These are phyloP conservation scores for Pythium rishiriense DNA, from an alignment of 352 stramenopile genomes.

Conservation along the genomic window DNA sequence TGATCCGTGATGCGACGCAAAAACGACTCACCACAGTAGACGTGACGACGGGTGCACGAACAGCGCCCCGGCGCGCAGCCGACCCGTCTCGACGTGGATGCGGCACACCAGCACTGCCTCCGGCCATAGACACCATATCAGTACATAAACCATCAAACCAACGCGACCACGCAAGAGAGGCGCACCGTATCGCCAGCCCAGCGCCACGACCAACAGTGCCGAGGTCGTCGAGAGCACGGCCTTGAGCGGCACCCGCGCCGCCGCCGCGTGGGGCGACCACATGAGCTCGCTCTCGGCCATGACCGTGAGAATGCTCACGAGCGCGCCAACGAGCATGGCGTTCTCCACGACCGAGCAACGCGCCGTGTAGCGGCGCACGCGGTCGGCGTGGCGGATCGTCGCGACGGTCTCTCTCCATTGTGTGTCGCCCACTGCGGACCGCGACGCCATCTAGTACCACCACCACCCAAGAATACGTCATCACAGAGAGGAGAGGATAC, in stretches of 20 bases:
- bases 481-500: not conserved
- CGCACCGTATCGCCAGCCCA: conserved; percentile 55
- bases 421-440: conserved; percentile 5
- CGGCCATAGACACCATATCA: not conserved
- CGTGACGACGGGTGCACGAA: conserved; percentile 44
- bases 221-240: conserved; percentile 38
- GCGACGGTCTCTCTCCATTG: conserved; percentile 29
- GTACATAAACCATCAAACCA: too few relatives aligned
- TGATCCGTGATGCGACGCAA: too few relatives aligned
- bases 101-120: conserved; percentile 28
- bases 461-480: not conserved
- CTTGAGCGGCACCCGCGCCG: conserved; percentile 41
- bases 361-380: conserved; percentile 20
- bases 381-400: conserved; percentile 41
- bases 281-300: conserved; percentile 55
- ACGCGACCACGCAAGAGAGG: not conserved
- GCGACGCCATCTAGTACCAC: conserved; percentile 7
- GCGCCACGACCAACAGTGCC: conserved; percentile 33
- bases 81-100: conserved; percentile 47
- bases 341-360: conserved; percentile 35
- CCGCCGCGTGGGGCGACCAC: conserved; percentile 26
- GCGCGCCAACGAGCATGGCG: conserved; percentile 42
- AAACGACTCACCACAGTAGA: conserved; percentile 32
- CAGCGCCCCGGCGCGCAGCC: conserved; percentile 28
- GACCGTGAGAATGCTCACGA: conserved; percentile 38